Evolutionary conservation across 495 filamentous ascomycete species (phyloP), one percentile per base, ranked within the genome.

Genomic region (Penicillium nucicola): DNA sequence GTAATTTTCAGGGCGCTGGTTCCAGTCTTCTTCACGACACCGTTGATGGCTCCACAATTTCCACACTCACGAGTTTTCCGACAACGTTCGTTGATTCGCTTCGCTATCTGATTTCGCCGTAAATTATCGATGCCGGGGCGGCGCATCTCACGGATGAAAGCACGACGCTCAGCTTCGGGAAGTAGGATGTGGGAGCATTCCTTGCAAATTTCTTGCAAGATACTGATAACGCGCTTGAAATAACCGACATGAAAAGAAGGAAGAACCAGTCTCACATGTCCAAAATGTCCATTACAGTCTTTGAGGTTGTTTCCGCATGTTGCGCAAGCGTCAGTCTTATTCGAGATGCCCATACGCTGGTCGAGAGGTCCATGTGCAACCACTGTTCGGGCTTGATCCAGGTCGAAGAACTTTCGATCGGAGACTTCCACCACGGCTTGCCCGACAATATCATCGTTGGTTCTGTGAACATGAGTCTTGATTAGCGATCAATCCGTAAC

Each of bases 181-280:
- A 98, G 77, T 17, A 98, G 74, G 25, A 96, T 84, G 42, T 78
- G 80, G 2, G 88, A 72, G 30, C 62, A 75, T 58, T 67, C 57
- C 65, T 98, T 98, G 83, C 93, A 98, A 55, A 98, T 92, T 53
- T 90, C 85, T 62, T 96, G 89, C 30, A 97, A 76, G 37, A 95
- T 90, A 14, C 82, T 81, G 50, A 95, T 89, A 35, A 92, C 89
- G 54, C 91, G 86, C 60, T 88, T 92, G 60, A 97, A 85, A 60
- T 96, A 98, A 48, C 93, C 93, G 53, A 97, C 88, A 62, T 97
- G 93, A 58, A 97, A 96, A 22, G 87, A 87, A 5, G 93, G 93
- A 10, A 98, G 77, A 7, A 91, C 89, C 17, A 98, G 79, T 63
- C 85, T 81, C 50, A 97, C 84, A 69, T 96, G 87, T 34, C 93